Evolutionary conservation across 1,284 basidiomycete genomes (phyloP), one percentile per base, ranked within the genome.

Genomic region (Gymnopus androsaceus): DNA sequence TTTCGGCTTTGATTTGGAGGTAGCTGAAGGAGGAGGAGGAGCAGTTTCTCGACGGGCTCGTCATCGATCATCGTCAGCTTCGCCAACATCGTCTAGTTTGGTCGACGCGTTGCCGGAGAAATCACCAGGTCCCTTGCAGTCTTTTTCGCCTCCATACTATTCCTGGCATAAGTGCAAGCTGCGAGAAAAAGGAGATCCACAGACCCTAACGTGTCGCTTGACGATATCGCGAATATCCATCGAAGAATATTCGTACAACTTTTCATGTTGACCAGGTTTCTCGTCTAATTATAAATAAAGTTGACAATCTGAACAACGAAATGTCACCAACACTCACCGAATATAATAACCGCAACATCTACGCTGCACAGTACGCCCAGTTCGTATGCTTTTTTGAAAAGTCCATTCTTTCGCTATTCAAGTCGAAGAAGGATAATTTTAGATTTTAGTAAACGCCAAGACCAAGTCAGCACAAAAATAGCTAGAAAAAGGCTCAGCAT

Each of bases 331-430:
- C 42, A 42, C 36, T 41, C 55, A 76, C 82, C 82, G 62, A 88
- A 87, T 54, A 88, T 83, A 61, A 88, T 84, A 61, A 88, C 82
- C 4, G 84, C 85, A 38, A 88, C 81, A 60, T 88, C 84, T 55
- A 86, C 85, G 27, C 81, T 82, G 65, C 85, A 88, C 51, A 88
- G 73, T 3, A 87, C 84, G 25, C 85, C 85, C 41, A 87, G 79
- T 69, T 88, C 85, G 69, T 86, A 85, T 2, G 85, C 85, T 67
- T 87, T 88, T 67, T 87, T 88, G 78, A 88, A 87, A 37, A 88
- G 75, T 7, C 85, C 86, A 56, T 84, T 83, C 73, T 87, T 87
- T 63, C 85, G 74, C 81, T 83, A 30, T 7, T 33, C 48, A 62
- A 47, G 48, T 40, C 49, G 51, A 58, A 57, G 58, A 59, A 40